Conservation (phyloP, 306 rosid genomes). For the Cucurbita maxima region DNA sequence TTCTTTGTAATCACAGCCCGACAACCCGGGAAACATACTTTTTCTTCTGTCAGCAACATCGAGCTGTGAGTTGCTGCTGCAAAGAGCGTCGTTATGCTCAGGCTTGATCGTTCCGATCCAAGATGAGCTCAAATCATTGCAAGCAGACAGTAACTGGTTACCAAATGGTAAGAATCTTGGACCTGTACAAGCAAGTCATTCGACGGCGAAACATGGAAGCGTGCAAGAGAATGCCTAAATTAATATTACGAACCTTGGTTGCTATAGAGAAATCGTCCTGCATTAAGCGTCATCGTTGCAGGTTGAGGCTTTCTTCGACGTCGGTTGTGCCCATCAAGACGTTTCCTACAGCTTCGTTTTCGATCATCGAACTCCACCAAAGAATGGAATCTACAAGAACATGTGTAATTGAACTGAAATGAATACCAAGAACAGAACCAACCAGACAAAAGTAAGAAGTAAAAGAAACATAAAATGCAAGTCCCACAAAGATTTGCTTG, state of each 20-base stretch:
- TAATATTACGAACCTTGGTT: constrained; percentile 40
- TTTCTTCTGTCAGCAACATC: constrained; percentile 6
- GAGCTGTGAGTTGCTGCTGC: constrained; percentile 2
- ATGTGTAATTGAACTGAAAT: background rate
- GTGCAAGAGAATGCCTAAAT: background rate
- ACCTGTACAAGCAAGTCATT: constrained; percentile 5
- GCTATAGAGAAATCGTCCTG: constrained; percentile 35
- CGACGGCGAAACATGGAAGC: background rate
- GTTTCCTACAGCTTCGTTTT: constrained; percentile 78
- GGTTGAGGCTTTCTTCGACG: constrained; percentile 79
- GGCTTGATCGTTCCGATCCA: constrained; percentile 12
- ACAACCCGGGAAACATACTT: constrained; percentile 6
- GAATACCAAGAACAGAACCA: background rate
- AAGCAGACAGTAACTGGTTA: constrained; percentile 12
- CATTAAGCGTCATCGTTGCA: constrained; percentile 34
- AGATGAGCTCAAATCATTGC: constrained; percentile 15
- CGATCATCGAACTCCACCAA: constrained; percentile 75
- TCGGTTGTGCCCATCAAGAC: constrained; percentile 75
- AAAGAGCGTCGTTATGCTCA: constrained; percentile 6
- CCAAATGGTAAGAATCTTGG: constrained; percentile 19
- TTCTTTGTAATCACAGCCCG: constrained; percentile 8
- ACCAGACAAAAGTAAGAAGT: background rate
- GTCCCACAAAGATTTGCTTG: background rate
- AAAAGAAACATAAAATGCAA: background rate
- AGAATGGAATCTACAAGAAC: constrained; percentile 54